A percentile compares a stretch with the other conserved stretches of the same genome.
phyloP scores from a whole-genome alignment of 2,329 filamentous ascomycete species.

The Apiospora marii region DNA sequence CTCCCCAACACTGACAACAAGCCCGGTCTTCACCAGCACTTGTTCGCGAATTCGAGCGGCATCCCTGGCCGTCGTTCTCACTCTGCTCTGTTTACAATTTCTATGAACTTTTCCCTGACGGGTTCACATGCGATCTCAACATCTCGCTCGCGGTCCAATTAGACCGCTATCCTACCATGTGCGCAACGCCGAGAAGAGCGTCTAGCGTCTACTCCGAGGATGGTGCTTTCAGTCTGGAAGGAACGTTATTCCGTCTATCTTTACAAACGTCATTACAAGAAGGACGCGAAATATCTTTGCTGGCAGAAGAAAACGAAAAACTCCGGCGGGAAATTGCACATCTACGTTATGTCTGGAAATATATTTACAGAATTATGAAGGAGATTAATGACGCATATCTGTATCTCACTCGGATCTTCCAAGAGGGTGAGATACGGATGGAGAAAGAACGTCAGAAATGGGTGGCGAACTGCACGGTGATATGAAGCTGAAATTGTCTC shows the following conservation, averaged over 20 bases:
- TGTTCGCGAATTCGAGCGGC: constrained; percentile 4
- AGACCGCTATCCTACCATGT: background rate
- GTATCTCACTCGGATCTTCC: constrained; percentile 12
- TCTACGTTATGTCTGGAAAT: constrained; percentile 14
- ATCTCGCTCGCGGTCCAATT: constrained; percentile 4
- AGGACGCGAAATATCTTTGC: constrained; percentile 7
- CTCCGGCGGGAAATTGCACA: background rate
- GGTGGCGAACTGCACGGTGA: constrained; percentile 1
- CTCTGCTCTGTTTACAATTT: constrained; percentile 8
- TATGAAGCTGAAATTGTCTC: constrained; percentile 1
- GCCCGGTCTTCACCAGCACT: background rate
- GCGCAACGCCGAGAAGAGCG: background rate
- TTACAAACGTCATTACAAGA: constrained; percentile 8
- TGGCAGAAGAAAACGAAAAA: background rate
- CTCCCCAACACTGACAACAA: background rate
- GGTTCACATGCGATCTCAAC: constrained; percentile 10
- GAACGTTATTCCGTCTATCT: constrained; percentile 13
- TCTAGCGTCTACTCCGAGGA: constrained; percentile 2
- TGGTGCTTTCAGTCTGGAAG: constrained; percentile 3
- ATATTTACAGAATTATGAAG: constrained; percentile 4
- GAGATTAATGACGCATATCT: constrained; percentile 8
- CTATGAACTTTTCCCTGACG: background rate
- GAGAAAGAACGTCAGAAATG: constrained; percentile 13
- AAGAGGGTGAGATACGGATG: constrained; percentile 8
- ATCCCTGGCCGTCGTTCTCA: background rate